Evolutionary conservation across 2,329 filamentous ascomycete species (phyloP).

Genomic region (Helotiales sp.): DNA sequence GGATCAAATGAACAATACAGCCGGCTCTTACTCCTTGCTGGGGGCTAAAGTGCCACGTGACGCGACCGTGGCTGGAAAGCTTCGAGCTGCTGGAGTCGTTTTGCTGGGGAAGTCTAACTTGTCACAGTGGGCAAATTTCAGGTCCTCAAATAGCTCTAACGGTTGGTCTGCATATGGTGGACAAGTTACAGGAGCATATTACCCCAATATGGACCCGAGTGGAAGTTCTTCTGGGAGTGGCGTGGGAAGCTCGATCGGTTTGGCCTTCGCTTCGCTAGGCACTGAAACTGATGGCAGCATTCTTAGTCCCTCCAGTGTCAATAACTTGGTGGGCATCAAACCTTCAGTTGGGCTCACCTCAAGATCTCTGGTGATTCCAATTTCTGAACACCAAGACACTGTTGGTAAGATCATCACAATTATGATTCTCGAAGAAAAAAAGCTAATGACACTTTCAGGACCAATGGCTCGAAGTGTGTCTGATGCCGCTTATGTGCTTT

Average conservation of each 20-base stretch:
- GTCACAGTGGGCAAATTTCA: slow-evolving; percentile 57
- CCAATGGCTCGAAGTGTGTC: slow-evolving; percentile 63
- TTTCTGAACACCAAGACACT: slow-evolving; percentile 64
- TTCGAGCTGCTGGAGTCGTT: slow-evolving; percentile 27
- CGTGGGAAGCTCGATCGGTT: slow-evolving; percentile 57
- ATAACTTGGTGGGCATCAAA: slow-evolving; percentile 67
- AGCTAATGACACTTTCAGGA: slow-evolving; percentile 37
- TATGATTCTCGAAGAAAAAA: background rate
- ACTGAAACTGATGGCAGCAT: slow-evolving; percentile 68
- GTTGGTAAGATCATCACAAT: slow-evolving; percentile 57
- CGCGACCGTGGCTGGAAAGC: slow-evolving; percentile 25
- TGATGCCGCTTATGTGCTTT: slow-evolving; percentile 63
- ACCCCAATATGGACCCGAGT: slow-evolving; percentile 58
- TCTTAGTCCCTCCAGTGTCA: slow-evolving; percentile 51
- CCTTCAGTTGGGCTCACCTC: slow-evolving; percentile 66
- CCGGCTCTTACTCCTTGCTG: slow-evolving; percentile 27
- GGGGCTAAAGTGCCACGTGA: slow-evolving; percentile 27
- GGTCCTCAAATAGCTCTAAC: slow-evolving; percentile 55
- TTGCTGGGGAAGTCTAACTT: slow-evolving; percentile 43
- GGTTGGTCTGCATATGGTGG: slow-evolving; percentile 68
- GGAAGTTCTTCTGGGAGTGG: slow-evolving; percentile 64
- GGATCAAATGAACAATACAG: slow-evolving; percentile 54
- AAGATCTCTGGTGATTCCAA: slow-evolving; percentile 63
- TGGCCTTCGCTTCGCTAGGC: slow-evolving; percentile 59
- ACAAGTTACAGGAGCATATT: slow-evolving; percentile 62